Evolutionary conservation across 257 asterid genomes (phyloP).

Genomic region (Salvia hispanica): DNA sequence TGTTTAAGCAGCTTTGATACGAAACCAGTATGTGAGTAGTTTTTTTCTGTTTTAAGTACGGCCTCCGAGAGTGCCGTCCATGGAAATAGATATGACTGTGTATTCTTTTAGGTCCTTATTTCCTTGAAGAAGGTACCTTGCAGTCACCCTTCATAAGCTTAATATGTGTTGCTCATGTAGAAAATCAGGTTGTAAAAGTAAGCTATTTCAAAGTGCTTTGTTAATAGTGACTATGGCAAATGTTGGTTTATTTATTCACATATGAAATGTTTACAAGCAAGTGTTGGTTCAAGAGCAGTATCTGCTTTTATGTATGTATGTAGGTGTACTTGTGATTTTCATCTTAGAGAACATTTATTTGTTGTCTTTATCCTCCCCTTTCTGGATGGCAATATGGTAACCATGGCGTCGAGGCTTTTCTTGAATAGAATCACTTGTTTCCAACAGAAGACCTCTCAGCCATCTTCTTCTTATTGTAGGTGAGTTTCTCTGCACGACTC

Average conservation of each 20-base stretch:
- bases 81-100: slow-evolving; percentile 25
- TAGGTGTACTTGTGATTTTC: not conserved
- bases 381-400: slow-evolving; percentile 58
- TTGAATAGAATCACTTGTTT: slow-evolving; percentile 70
- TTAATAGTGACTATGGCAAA: not conserved
- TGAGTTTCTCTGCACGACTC: slow-evolving; percentile 46
- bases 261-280: slow-evolving; percentile 11
- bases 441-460: slow-evolving; percentile 67
- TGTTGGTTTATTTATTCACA: slow-evolving; percentile 11
- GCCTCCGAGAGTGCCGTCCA: not conserved
- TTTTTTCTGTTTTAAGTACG: slow-evolving; percentile 8
- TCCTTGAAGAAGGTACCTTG: slow-evolving; percentile 23
- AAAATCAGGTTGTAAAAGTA: not conserved
- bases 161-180: not conserved
- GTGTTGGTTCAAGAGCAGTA: slow-evolving; percentile 14
- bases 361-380: slow-evolving; percentile 35
- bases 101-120: slow-evolving; percentile 1
- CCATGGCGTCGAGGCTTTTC: slow-evolving; percentile 81
- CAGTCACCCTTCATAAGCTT: slow-evolving; percentile 26
- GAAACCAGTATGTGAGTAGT: slow-evolving; percentile 65
- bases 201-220: slow-evolving; percentile 20
- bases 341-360: slow-evolving; percentile 37
- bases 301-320: not conserved
- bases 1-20: slow-evolving; percentile 76
- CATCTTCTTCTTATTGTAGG: slow-evolving; percentile 73